phyloP scores from a whole-genome alignment of 2,329 filamentous ascomycete species.

The Trichoderma asperellum region DNA sequence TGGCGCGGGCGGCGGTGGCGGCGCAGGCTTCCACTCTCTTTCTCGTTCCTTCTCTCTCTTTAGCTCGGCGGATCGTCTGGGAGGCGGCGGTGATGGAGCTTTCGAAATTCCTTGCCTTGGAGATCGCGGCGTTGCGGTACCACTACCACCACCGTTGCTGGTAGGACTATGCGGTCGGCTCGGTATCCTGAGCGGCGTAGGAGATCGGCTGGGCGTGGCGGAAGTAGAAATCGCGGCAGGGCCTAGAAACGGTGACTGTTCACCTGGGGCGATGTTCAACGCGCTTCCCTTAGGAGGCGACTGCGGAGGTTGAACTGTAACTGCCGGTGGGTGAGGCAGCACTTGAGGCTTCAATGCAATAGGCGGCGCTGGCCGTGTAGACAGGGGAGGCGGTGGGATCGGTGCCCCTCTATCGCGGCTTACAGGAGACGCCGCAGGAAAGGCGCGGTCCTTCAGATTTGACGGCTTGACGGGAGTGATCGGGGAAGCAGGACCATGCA shows the following conservation, averaged over 20 bases:
- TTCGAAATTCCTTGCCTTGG: conserved; percentile 53
- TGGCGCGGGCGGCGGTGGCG: conserved; percentile 73
- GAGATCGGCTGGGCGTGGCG: conserved; percentile 46
- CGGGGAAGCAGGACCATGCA: conserved; percentile 16
- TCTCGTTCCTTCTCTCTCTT: conserved; percentile 58
- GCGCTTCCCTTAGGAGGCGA: conserved; percentile 63
- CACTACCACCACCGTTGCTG: conserved; percentile 32
- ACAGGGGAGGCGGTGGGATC: conserved; percentile 33
- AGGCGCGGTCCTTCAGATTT: conserved; percentile 29
- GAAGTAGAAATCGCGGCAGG: conserved; percentile 50
- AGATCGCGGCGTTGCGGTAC: conserved; percentile 43
- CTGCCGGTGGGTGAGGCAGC: conserved; percentile 59
- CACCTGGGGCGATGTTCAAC: conserved; percentile 42
- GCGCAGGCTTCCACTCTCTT: conserved; percentile 49
- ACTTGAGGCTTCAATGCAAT: conserved; percentile 34
- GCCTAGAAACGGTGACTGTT: conserved; percentile 53
- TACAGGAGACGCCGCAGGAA: conserved; percentile 28
- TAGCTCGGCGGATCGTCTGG: conserved; percentile 63
- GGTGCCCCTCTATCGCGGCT: conserved; percentile 34
- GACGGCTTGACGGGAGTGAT: conserved; percentile 32
- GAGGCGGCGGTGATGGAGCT: conserved; percentile 66
- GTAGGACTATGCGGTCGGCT: conserved; percentile 59
- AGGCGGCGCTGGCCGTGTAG: conserved; percentile 35
- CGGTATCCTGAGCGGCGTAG: conserved; percentile 57
- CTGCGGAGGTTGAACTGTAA: conserved; percentile 70